Evolutionary conservation across 768 basidiomycete genomes (phyloP), one percentile per base, ranked within the genome.

Genomic region (Mrakia frigida): DNA sequence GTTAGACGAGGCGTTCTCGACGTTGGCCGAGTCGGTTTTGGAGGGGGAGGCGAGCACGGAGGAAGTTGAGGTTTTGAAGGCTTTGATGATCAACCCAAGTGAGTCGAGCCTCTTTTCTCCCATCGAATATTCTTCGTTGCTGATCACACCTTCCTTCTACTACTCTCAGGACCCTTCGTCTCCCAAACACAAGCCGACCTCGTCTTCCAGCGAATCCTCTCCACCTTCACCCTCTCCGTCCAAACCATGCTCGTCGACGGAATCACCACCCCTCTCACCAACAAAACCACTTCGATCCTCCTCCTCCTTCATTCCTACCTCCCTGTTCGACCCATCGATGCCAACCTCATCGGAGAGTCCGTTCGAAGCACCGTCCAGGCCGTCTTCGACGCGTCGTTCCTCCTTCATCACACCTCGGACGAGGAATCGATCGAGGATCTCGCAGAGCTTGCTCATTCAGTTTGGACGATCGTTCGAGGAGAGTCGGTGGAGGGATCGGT

Each of bases 31-130:
- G 43, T 41, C 41, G 28, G 61, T 74, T 6, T 13, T 46, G 50
- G 35, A 73, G 23, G 76, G 76, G 25, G 61, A 67, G 21, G 72
- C 76, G 3, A 46, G 46, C 53, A 46, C 50, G 14, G 70, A 56
- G n/a, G 61, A 73, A 16, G 46, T 77, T 6, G 70, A 59, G 39
- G 70, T 77, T 25, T 41, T 77, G 18, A 56, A 72, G 61, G 63
- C 59, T 43, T 28, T 77, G 31, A 52, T 77, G 61, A 63, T 56
- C 43, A 60, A 52, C 11, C 76, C 76, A 6, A 59, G 76, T 73
- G 25, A 31, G 76, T 77, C 46, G 46, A 50, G 18, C 14, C 21
- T 18, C 65, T 25, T 33, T 0, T 11, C 69, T 13, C 46, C 16
- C 23, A 2, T 70, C 41, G 7, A 5, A 2, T 31, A n/a, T 33